Base-by-base conservation (phyloP, 1,139 yeast species). In the Kodamaea anthophila region DNA sequence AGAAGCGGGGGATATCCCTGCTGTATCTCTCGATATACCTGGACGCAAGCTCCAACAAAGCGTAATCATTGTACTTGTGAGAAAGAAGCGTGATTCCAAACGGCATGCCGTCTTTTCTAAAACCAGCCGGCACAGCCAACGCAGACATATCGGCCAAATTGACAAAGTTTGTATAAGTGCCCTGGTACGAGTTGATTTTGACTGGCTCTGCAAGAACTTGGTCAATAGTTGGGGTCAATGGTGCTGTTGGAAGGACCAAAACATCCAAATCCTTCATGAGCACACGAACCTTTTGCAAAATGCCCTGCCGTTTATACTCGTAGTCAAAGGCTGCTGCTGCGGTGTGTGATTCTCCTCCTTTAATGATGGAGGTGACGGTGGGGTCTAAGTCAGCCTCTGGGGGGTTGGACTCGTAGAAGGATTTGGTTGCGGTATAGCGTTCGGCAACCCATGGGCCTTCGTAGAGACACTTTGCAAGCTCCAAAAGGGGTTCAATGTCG, bases 391-490 rank as follows among this genome's bases (percentile, higher is more conserved):
- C 63, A 23, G 70, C 65, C 26, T 61, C 70, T 19, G 91, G 85
- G n/a, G 91, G 88, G 43, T 77, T 71, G 12, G 84, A 62, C n/a
- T 66, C 70, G 34, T 84, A 66, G 48, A 87, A 84, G 23, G 80
- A 84, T 43, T 75, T 73, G 23, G 77, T 73, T 12, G 96, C 96
- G 39, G 86, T 75, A 58, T 77, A 87, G 43, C 98, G 74, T 61
- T 91, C 98, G 15, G 94, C 84, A 8, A 91, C 97, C 98, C 98
- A 91, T n/a, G 97, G 85, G 34, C 98, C 98, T 47, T 88, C 96
- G 54, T 91, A 91, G 25, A 91, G 70, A 49, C 91, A 81, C 42
- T 74, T 74, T n/a, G 97, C 98, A 38, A 91, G 68, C 27, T 81
- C 83, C 39, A 83, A 62, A 29, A 91, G 66, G 8, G 87, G 82